Base-by-base conservation (phyloP, 768 basidiomycete species). In the Mycena rebaudengoi region DNA sequence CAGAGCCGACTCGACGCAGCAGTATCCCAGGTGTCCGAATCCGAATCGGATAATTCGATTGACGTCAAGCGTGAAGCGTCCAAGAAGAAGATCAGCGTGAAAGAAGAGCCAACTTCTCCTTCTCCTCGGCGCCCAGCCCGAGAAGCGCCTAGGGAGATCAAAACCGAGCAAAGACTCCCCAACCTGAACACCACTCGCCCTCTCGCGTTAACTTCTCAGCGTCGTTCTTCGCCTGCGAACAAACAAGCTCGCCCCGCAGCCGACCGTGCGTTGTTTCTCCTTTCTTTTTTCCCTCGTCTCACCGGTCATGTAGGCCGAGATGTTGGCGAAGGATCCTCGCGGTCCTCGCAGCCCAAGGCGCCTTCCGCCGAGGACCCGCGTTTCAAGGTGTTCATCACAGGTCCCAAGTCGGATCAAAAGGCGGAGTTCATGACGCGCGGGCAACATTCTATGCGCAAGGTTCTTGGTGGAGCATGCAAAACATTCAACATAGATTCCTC, bases 371-470 rank as follows among this genome's bases (percentile, higher is more conserved):
- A 57, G 7, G 66, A 49, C 20, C 25, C 23, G 30, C 62, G 57
- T 12, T 69, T 62, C 53, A 52, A 54, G 26, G 41, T 69, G 2
- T n/a, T 12, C 32, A 25, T 69, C 26, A 39, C 41, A 4, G 57
- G 55, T 16, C 64, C 64, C 53, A 12, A n/a, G 2, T 29, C 59
- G 4, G 25, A 44, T 2, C 11, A 60, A 20, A 39, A 37, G 40
- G 44, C 50, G 5, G 64, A 71, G 26, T 76, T 77, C 68, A 74
- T 70, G 65, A 76, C 75, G 26, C 74, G 75, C 60, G 70, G 70
- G 11, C 62, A 70, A 14, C 74, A 77, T 62, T 48, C 48, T 43
- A 73, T 76, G 25, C 52, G 65, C 23, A 76, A 76, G 65, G 75
- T 77, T 18, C 70, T 77, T 25, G 26, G 46, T 44, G 71, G 70